phyloP scores from a whole-genome alignment of 306 rosid genomes.

The Quercus parvula region DNA sequence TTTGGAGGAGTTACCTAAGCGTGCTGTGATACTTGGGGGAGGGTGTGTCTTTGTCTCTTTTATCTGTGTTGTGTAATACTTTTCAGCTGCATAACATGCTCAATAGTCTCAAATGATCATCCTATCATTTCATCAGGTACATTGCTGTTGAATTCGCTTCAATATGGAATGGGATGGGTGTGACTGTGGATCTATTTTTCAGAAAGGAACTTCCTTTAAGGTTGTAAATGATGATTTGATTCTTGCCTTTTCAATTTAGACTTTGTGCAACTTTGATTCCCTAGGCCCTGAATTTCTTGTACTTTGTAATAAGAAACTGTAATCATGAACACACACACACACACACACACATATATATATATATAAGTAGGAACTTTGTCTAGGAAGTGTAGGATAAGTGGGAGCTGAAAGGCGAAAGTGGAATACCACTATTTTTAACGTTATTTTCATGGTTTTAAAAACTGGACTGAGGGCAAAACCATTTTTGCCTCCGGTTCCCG shows the following conservation, averaged over 20 bases:
- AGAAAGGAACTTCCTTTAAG: conserved; percentile 93
- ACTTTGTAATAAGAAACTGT: background rate
- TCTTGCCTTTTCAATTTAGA: background rate
- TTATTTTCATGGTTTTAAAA: no score
- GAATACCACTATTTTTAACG: no score
- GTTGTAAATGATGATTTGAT: conserved; percentile 35
- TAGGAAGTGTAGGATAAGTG: background rate
- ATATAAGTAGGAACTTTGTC: background rate
- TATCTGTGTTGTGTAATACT: conserved; percentile 2
- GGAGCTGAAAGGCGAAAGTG: no score
- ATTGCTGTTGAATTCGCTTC: conserved; percentile 96
- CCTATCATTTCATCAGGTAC: conserved; percentile 47
- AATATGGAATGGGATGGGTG: conserved; percentile 97
- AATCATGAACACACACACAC: background rate
- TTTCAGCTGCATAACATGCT: conserved; percentile 13
- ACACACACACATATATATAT: no score
- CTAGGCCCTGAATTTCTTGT: background rate
- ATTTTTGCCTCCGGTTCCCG: no score
- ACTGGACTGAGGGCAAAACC: no score
- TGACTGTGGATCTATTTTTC: conserved; percentile 65
- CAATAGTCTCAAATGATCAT: conserved; percentile 1
- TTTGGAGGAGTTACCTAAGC: conserved; percentile 86
- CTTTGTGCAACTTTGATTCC: conserved; percentile 4
- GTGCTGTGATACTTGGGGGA: conserved; percentile 83
- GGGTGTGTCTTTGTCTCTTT: conserved; percentile 58